phyloP scores from a whole-genome alignment of 768 basidiomycete genomes.

The Pleurotus salmoneostramineus region DNA sequence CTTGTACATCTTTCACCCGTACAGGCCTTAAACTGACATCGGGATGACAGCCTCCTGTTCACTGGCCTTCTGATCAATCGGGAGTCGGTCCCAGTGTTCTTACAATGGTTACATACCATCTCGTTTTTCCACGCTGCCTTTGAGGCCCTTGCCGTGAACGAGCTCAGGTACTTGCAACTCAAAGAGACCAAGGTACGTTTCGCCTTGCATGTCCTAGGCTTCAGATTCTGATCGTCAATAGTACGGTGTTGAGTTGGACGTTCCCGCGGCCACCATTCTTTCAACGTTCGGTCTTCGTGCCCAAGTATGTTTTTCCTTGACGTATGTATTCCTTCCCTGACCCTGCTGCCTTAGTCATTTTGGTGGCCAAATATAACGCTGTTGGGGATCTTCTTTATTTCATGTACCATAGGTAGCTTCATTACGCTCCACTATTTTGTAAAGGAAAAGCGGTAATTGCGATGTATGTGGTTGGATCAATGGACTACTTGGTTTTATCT shows the following conservation, averaged over 20 bases:
- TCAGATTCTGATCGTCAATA: slow-evolving; percentile 23
- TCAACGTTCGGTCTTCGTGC: slow-evolving; percentile 91
- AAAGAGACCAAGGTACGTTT: slow-evolving; percentile 79
- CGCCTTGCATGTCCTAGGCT: neutral
- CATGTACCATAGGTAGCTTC: slow-evolving; percentile 75
- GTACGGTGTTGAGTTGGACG: slow-evolving; percentile 96
- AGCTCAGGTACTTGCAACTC: slow-evolving; percentile 88
- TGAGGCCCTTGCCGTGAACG: slow-evolving; percentile 97
- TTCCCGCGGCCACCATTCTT: slow-evolving; percentile 93
- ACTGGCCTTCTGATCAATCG: slow-evolving; percentile 95
- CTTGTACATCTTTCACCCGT: slow-evolving; percentile 3
- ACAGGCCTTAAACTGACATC: neutral
- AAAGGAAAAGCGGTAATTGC: slow-evolving; percentile 63
- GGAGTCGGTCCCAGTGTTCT: slow-evolving; percentile 65
- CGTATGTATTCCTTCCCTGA: neutral
- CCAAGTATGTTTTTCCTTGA: slow-evolving; percentile 43
- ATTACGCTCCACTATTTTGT: slow-evolving; percentile 84
- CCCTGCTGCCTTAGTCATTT: slow-evolving; percentile 54
- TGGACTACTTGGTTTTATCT: neutral
- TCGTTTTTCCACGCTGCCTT: slow-evolving; percentile 99
- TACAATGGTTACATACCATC: slow-evolving; percentile 85
- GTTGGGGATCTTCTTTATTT: slow-evolving; percentile 81
- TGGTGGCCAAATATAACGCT: slow-evolving; percentile 97
- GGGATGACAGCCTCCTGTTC: slow-evolving; percentile 71
- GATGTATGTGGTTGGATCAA: neutral